Percentiles rank a stretch among this genome's conserved stretches.
phyloP scores from a whole-genome alignment of 805 yeast species.

The Yarrowia sp. region DNA sequence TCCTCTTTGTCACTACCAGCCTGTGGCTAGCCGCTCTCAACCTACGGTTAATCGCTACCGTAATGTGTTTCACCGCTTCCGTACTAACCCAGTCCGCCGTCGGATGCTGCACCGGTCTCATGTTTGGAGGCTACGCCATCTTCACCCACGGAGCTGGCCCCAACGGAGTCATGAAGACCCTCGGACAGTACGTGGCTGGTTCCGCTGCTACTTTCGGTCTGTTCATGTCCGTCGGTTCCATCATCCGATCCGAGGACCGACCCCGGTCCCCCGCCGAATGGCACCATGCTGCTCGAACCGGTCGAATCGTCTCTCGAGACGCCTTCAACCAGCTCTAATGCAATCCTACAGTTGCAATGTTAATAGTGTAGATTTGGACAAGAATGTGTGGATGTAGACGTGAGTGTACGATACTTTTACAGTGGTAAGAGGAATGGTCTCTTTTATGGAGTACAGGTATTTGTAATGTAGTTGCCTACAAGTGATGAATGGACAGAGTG shows the following conservation, averaged over 20 bases:
- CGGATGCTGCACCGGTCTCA: constrained; percentile 93
- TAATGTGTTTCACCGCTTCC: neutral
- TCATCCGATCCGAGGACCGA: constrained; percentile 50
- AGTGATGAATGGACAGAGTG: too few species aligned
- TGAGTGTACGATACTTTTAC: too few species aligned
- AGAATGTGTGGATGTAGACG: neutral
- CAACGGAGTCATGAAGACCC: constrained; percentile 92
- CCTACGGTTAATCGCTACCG: neutral
- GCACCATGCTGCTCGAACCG: constrained; percentile 43
- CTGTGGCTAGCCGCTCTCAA: neutral
- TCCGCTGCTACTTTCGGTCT: constrained; percentile 94
- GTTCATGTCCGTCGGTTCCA: constrained; percentile 93
- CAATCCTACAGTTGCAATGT: constrained; percentile 39
- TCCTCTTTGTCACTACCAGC: too few species aligned
- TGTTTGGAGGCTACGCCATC: constrained; percentile 89
- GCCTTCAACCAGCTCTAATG: constrained; percentile 39
- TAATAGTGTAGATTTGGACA: constrained; percentile 30
- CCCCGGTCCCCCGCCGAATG: constrained; percentile 47
- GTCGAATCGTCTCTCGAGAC: constrained; percentile 35
- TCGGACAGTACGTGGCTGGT: constrained; percentile 95
- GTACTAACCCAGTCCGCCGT: constrained; percentile 59
- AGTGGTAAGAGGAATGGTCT: too few species aligned
- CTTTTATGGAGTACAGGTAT: too few species aligned
- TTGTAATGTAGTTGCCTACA: too few species aligned
- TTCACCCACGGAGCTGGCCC: constrained; percentile 97